Conservation (phyloP, 2,329 filamentous ascomycete genomes). For the Elsinoe fawcettii region DNA sequence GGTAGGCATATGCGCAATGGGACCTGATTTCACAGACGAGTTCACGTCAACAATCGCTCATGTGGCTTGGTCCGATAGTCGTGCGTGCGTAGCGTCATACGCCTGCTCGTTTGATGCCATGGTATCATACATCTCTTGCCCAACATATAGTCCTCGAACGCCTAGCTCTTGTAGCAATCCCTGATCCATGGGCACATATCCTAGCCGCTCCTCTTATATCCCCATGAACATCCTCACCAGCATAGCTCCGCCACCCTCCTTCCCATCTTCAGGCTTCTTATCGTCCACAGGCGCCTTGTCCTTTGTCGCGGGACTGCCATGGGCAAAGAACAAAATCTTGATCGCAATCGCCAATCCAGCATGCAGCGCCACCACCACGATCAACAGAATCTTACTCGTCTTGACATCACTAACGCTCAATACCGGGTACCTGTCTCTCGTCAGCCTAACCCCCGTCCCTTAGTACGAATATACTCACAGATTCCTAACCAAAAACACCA, state of each 20-base stretch:
- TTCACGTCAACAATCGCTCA: no score
- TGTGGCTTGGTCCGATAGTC: neutral
- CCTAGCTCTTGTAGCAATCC: neutral
- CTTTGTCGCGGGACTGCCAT: constrained; percentile 19
- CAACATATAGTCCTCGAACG: neutral
- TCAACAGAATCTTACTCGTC: constrained; percentile 77
- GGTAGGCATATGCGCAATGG: no score
- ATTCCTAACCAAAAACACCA: constrained; percentile 76
- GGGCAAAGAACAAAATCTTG: constrained; percentile 93
- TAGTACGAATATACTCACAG: constrained; percentile 46
- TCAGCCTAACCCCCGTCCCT: constrained; percentile 1
- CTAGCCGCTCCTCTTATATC: neutral
- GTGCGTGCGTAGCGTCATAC: neutral
- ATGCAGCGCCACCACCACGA: constrained; percentile 78
- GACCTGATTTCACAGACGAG: no score
- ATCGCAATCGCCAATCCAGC: constrained; percentile 87
- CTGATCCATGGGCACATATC: neutral
- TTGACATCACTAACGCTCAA: constrained; percentile 87
- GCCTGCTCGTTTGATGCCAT: neutral
- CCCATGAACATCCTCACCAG: constrained; percentile 10
- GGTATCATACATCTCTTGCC: neutral
- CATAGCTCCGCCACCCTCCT: neutral
- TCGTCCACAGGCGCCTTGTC: neutral
- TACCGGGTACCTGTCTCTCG: constrained; percentile 54
- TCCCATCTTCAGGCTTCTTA: constrained; percentile 1